Percentiles rank a stretch among this genome's conserved stretches.
phyloP scores from a whole-genome alignment of 495 filamentous ascomycete genomes.

The Penicillium riverlandense region DNA sequence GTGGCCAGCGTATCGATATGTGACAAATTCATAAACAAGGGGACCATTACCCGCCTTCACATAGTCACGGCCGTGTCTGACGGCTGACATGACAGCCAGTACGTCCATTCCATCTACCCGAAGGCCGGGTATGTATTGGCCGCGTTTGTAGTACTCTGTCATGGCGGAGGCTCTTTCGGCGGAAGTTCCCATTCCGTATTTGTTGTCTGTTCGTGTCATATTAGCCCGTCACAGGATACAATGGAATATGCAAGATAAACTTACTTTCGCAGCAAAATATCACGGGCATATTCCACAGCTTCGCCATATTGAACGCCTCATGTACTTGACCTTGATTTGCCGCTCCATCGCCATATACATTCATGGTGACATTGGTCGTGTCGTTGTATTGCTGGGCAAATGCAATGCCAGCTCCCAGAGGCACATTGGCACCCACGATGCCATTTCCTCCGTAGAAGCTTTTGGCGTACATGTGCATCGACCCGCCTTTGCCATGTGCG shows the following conservation, averaged over 20 bases:
- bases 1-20: constrained; percentile 91
- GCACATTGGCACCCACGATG: constrained; percentile 91
- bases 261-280: constrained; percentile 92
- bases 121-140: constrained; percentile 91
- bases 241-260: constrained; percentile 14
- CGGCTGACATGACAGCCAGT: constrained; percentile 82
- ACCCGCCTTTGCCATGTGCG: constrained; percentile 88
- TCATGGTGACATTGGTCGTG: constrained; percentile 66
- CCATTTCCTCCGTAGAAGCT: constrained; percentile 93
- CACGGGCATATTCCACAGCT: constrained; percentile 85
- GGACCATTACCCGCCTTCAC: constrained; percentile 69
- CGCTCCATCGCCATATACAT: constrained; percentile 87
- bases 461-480: constrained; percentile 95
- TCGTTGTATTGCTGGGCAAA: constrained; percentile 84
- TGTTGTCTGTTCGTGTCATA: constrained; percentile 61
- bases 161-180: constrained; percentile 77
- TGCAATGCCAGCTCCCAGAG: constrained; percentile 82
- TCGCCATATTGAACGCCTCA: constrained; percentile 96
- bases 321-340: constrained; percentile 95
- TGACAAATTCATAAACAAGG: constrained; percentile 86
- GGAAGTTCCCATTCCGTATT: constrained; percentile 95
- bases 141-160: constrained; percentile 96
- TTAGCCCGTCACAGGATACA: not conserved
- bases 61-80: constrained; percentile 75
- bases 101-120: constrained; percentile 97